These are phyloP conservation scores for Penicillium italicum DNA, from an alignment of 2,329 filamentous ascomycete genomes.

Conservation along the genomic window DNA sequence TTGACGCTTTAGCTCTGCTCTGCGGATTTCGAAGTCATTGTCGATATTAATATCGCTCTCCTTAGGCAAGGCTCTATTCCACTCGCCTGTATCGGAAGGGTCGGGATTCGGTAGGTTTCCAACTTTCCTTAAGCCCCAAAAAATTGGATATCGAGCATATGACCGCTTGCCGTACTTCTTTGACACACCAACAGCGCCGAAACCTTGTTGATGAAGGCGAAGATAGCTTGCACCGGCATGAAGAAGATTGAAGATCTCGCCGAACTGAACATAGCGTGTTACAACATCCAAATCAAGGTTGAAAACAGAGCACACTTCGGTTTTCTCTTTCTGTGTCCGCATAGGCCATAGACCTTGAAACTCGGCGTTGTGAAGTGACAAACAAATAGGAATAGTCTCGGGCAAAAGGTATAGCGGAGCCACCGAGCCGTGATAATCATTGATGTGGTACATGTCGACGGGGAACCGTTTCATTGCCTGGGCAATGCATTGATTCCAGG, in stretches of 20 bases:
- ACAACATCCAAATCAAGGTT: conserved; percentile 58
- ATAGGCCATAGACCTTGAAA: conserved; percentile 69
- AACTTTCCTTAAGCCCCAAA: conserved; percentile 63
- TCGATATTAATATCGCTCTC: conserved; percentile 52
- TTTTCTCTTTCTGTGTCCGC: conserved; percentile 57
- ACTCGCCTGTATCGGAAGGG: conserved; percentile 61
- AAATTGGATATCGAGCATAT: conserved; percentile 64
- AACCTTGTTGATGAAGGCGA: conserved; percentile 63
- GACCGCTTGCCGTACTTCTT: conserved; percentile 66
- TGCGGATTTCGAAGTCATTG: conserved; percentile 51
- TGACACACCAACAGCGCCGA: conserved; percentile 64
- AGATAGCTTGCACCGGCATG: conserved; percentile 65
- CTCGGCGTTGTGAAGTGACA: conserved; percentile 66
- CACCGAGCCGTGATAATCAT: conserved; percentile 62
- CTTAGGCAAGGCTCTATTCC: conserved; percentile 53
- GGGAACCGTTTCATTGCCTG: conserved; percentile 60
- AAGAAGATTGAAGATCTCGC: conserved; percentile 65
- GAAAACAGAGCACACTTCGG: conserved; percentile 63
- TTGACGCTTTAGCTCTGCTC: conserved; percentile 55
- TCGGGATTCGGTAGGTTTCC: conserved; percentile 64
- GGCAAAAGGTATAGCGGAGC: conserved; percentile 64
- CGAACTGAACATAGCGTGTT: conserved; percentile 62
- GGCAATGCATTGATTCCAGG: conserved; percentile 68
- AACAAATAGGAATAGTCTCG: conserved; percentile 57
- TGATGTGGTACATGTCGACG: conserved; percentile 63